Percentiles rank a stretch among this genome's conserved stretches.
Evolutionary conservation across 768 basidiomycete species (phyloP).

Genomic region (Dictyophora rubrovolvata): DNA sequence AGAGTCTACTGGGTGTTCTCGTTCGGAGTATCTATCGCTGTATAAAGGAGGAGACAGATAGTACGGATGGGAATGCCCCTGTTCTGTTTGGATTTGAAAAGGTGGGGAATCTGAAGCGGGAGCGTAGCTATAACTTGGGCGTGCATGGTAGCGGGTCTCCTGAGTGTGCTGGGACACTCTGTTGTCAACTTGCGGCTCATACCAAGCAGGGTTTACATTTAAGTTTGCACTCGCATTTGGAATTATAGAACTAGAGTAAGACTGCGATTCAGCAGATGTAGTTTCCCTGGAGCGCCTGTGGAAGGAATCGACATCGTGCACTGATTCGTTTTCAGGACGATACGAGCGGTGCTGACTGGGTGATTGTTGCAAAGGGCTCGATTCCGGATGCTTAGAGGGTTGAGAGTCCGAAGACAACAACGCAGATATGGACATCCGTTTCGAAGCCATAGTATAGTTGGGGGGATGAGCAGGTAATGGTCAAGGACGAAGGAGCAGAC

Average conservation of each 20-base stretch:
- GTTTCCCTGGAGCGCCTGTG: neutral
- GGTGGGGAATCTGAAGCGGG: neutral
- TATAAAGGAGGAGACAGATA: neutral
- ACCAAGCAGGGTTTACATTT: neutral
- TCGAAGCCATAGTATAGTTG: constrained; percentile 3
- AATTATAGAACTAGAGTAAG: neutral
- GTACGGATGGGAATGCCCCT: neutral
- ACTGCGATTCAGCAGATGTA: neutral
- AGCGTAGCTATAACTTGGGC: neutral
- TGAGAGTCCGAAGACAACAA: constrained; percentile 3
- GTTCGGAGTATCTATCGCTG: neutral
- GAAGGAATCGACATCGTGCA: neutral
- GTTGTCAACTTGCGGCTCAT: neutral
- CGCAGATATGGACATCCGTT: constrained; percentile 2
- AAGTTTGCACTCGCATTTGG: neutral
- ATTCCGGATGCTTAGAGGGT: neutral
- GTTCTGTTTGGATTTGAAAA: neutral
- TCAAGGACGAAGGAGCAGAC: neutral
- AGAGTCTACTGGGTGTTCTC: neutral
- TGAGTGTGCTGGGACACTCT: neutral
- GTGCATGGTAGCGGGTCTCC: neutral
- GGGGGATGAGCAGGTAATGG: neutral
- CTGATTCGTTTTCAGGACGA: neutral
- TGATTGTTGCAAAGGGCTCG: neutral
- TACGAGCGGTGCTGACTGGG: neutral